phyloP scores from a whole-genome alignment of 129 eudicot species.

The Smallanthus sonchifolius region DNA sequence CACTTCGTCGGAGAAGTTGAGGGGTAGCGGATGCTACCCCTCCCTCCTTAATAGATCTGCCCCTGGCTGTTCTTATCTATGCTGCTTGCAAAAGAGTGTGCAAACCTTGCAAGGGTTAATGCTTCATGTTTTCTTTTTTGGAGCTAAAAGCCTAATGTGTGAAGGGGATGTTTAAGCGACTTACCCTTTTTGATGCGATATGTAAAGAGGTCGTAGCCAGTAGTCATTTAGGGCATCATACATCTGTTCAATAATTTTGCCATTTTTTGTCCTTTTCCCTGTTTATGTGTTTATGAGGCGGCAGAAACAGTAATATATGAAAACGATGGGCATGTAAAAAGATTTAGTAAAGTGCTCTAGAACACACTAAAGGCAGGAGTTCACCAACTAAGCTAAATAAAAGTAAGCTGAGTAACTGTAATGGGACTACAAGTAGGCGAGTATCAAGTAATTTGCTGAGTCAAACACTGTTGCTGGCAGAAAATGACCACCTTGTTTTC shows the following conservation, averaged over 20 bases:
- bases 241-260: neutral
- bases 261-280: neutral
- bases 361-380: neutral
- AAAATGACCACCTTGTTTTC: neutral
- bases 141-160: neutral
- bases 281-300: neutral
- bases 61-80: neutral
- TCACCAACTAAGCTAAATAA: neutral
- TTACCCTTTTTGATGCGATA: neutral
- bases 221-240: neutral
- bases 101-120: neutral
- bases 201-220: neutral
- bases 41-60: no score
- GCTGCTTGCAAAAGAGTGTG: slow-evolving; percentile 9
- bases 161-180: neutral
- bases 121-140: neutral
- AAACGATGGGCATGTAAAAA: neutral
- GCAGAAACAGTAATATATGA: neutral
- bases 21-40: no score
- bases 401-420: neutral
- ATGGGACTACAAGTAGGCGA: neutral
- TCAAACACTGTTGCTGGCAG: neutral
- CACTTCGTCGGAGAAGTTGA: no score
- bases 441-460: neutral
- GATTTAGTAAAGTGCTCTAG: neutral